Evolutionary conservation across 352 stramenopile genomes (phyloP), one percentile per base, ranked within the genome.

Genomic region (Globisporangium radiosum): DNA sequence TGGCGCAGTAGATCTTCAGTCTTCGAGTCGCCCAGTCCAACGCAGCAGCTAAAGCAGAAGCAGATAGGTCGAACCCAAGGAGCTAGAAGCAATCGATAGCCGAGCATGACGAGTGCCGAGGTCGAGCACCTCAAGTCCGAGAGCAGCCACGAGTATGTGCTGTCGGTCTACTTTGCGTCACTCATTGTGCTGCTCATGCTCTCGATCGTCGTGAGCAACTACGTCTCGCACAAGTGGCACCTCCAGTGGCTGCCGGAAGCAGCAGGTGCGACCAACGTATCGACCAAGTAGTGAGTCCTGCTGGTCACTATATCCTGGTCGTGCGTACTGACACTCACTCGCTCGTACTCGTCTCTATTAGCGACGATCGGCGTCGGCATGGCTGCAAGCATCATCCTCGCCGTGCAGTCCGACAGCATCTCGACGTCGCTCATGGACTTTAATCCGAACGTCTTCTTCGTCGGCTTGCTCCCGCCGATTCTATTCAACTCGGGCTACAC

Each of bases 401-500:
- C 75, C 55, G 54, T 90, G 19, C 78, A 89, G 59, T 85, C 78
- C 4, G 82, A 85, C 57, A 77, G 73, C 11, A 87, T 92, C 57
- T 80, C 80, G 0, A 75, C 75, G 25, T 83, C 76, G 47, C 74
- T 92, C 37, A 90, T 89, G 82, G 68, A 87, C 68, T 98, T 98
- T 63, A 84, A 94, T 68, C 85, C 89, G 10, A 90, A 90, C 62
- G 74, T 97, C 33, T 98, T 98, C 70, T 98, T 98, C 60, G 77
- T 97, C 9, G 85, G 77, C 2, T 69, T 98, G 57, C 75, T 98
- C 8, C 93, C 95, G 13, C 92, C 92, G 15, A 97, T 98, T 60
- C 96, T 98, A 59, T 98, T 98, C 76, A 97, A 98, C 72, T 96
- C 82, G 33, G 92, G 81, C 15, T 98, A 95, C 76, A 88, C 89